Evolutionary conservation across 2,329 filamentous ascomycete genomes (phyloP), one percentile per base, ranked within the genome.

Genomic region (Ophiobolus disseminans): DNA sequence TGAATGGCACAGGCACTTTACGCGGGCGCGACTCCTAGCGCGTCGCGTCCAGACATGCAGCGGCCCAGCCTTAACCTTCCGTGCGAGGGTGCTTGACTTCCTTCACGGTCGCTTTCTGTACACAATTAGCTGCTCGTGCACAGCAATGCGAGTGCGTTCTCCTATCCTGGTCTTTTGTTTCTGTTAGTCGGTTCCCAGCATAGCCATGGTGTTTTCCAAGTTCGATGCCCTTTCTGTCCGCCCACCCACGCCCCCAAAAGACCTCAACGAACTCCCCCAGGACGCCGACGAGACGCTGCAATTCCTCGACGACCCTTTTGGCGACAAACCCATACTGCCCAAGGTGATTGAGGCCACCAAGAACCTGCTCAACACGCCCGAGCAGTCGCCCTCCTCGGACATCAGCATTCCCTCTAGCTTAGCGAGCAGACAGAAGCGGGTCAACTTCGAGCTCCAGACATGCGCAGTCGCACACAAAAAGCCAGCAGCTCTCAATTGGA

Each of bases 391-490:
- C 4, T 75, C 76, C 5, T 75, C 73, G 3, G 70, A 75, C 36
- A 74, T 65, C 67, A 66, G 54, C 47, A 52, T 56, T 60, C 59
- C 64, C 17, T 64, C 62, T 5, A 71, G 61, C 69, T 63, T 56
- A 49, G 56, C 57, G 1, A 67, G 40, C 70, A 69, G 42, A 66
- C 75, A 70, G 67, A 66, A 64, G 61, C 63, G 70, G 52, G 87
- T 86, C 73, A 80, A 80, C 58, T 87, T 89, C 56, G 83, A 80
- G 50, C 86, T 87, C 70, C 84, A 83, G 14, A 80, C 82, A 62
- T 82, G 77, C 70, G 77, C 80, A 10, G 79, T 80, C 36, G 82
- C 82, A 59, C 79, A 79, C 63, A 81, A 79, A 52, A 58, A 53
- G 38, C 49, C 57, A 6, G 17, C 55, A 20, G 54, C 55, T 30